Conservation (phyloP, 2,329 filamentous ascomycete species). For the Cladobotryum protrusum region DNA sequence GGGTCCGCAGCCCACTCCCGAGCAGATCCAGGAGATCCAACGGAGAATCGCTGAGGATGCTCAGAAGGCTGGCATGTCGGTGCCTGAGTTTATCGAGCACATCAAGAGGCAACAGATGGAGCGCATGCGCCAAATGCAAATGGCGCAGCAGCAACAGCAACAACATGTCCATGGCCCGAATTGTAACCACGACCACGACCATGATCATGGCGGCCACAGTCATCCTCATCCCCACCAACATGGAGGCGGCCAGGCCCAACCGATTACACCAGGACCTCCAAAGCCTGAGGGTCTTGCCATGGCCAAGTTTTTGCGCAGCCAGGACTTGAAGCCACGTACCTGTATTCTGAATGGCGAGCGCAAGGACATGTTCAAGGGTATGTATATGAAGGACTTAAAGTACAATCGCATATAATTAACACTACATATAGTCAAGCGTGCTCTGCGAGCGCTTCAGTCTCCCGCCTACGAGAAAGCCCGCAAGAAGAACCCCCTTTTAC, state of each 20-base stretch:
- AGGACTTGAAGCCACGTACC: constrained; percentile 82
- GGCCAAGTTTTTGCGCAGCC: constrained; percentile 76
- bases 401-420: not conserved
- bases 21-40: constrained; percentile 82
- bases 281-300: constrained; percentile 85
- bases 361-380: constrained; percentile 97
- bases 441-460: constrained; percentile 81
- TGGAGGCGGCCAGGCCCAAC: constrained; percentile 50
- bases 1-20: constrained; percentile 58
- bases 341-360: constrained; percentile 93
- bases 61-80: constrained; percentile 74
- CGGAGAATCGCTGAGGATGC: constrained; percentile 77
- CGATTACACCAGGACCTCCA: constrained; percentile 71
- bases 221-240: constrained; percentile 27
- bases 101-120: constrained; percentile 51
- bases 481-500: constrained; percentile 83
- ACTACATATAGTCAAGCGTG: constrained; percentile 74
- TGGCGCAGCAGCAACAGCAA: constrained; percentile 37
- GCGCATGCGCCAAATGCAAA: constrained; percentile 41
- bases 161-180: constrained; percentile 19
- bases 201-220: constrained; percentile 22
- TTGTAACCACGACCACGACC: constrained; percentile 24
- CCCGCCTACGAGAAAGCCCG: constrained; percentile 84
- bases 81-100: constrained; percentile 74
- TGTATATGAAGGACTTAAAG: constrained; percentile 4